Evolutionary conservation across 768 basidiomycete genomes (phyloP), one percentile per base, ranked within the genome.

Genomic region (Amylocystis lapponica): DNA sequence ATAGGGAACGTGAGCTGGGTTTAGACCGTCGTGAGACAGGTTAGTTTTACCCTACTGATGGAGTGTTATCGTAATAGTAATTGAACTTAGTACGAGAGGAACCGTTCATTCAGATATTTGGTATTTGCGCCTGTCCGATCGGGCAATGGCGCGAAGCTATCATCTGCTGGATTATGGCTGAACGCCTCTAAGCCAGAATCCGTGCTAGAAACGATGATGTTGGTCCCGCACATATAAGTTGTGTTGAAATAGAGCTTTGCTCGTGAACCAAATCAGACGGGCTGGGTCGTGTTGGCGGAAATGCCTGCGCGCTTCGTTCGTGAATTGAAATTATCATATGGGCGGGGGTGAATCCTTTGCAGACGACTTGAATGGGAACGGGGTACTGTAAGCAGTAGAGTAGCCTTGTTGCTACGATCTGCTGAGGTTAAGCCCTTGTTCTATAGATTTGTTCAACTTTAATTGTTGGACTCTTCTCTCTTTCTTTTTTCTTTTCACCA

Each of bases 11-110:
- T 79, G 79, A 79, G 78, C 79, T 81, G 78, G 79, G 78, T 81
- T 81, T 81, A 81, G 79, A 81, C 79, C 76, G 73, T 82, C 75
- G 76, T 81, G 79, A 81, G 81, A 83, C 78, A 82, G 81, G 79
- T 82, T 83, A 82, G 79, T 83, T 82, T 81, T 83, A 82, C 79
- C 78, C 79, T 83, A 79, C 78, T 81, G 78, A 80, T 81, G 79
- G 73, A 75, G 76, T 62, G 77, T 80, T 70, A 67, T 79, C 74
- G 71, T 72, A 75, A 81, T 71, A 76, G 78, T 79, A 81, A 81
- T 82, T 77, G 75, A 77, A 76, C 78, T 77, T 79, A 82, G 80
- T 82, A 81, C 76, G 74, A 81, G 79, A 82, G 80, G 81, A 82
- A 83, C 81, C 71, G 77, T 77, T 77, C 75, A 79, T 83, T 81